These are phyloP conservation scores for Phoma sp. DNA, from an alignment of 2,329 filamentous ascomycete genomes.

Conservation along the genomic window DNA sequence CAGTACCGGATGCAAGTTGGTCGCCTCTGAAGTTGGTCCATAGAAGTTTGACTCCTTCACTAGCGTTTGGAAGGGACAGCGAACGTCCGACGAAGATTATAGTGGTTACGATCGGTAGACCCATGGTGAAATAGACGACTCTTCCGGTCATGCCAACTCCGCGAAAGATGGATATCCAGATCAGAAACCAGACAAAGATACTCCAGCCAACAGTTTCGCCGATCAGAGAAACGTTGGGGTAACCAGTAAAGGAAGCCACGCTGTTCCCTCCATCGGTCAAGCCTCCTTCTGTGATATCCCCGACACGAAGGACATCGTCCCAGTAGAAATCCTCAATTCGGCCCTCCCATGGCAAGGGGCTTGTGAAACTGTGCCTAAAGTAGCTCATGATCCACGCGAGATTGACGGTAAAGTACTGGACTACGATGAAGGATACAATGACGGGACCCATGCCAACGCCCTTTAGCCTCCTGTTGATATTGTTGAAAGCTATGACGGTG, in stretches of 20 bases:
- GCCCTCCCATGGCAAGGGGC: conserved; percentile 61
- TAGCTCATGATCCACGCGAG: conserved; percentile 66
- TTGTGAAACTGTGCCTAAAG: conserved; percentile 62
- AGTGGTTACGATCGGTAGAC: conserved; percentile 62
- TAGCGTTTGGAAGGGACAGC: conserved; percentile 61
- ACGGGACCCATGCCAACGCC: conserved; percentile 61
- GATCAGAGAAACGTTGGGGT: conserved; percentile 55
- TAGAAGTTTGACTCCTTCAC: conserved; percentile 58
- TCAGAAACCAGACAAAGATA: conserved; percentile 64
- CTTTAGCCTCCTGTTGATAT: conserved; percentile 59
- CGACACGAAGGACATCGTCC: conserved; percentile 57
- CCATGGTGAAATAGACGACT: conserved; percentile 68
- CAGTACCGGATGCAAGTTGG: conserved; percentile 57
- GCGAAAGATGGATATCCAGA: conserved; percentile 66
- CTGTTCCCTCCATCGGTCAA: conserved; percentile 44
- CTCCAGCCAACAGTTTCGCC: conserved; percentile 65
- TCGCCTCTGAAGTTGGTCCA: conserved; percentile 58
- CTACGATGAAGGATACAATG: conserved; percentile 60
- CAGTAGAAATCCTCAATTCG: conserved; percentile 60
- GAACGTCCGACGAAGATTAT: conserved; percentile 63
- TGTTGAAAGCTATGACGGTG: conserved; percentile 60
- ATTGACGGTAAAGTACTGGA: conserved; percentile 63
- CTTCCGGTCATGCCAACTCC: conserved; percentile 64
- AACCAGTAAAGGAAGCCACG: conserved; percentile 55
- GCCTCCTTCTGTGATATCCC: conserved; percentile 48